phyloP scores from a whole-genome alignment of 1,139 yeast genomes.

The Suhomyces bokatorum region DNA sequence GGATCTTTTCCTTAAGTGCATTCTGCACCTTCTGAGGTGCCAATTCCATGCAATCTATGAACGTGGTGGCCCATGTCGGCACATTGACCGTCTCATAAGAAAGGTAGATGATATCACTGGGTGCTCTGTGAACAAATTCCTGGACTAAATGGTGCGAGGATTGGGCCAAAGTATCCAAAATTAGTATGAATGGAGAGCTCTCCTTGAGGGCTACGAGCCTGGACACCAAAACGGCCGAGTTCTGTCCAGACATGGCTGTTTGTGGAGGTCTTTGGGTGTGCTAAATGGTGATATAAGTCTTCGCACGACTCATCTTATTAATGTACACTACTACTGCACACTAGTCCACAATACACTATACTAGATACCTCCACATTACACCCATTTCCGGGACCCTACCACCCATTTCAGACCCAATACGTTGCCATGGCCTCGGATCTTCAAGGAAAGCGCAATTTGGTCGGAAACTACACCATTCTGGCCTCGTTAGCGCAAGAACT shows the following conservation, averaged over 20 bases:
- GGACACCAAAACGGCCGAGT: slow-evolving; percentile 57
- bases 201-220: slow-evolving; percentile 71
- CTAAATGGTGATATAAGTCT: not conserved
- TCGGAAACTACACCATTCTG: slow-evolving; percentile 38
- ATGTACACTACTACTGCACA: not conserved
- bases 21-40: slow-evolving; percentile 24
- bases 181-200: slow-evolving; percentile 66
- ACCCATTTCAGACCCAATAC: too few species aligned
- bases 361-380: too few species aligned
- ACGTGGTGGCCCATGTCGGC: slow-evolving; percentile 52
- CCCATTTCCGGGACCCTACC: too few species aligned
- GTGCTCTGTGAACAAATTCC: slow-evolving; percentile 53
- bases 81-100: slow-evolving; percentile 61
- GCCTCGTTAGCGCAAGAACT: slow-evolving; percentile 27
- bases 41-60: slow-evolving; percentile 47
- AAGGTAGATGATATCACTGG: slow-evolving; percentile 45
- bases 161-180: slow-evolving; percentile 71
- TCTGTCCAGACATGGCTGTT: slow-evolving; percentile 45
- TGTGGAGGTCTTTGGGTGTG: not conserved
- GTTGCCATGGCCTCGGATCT: slow-evolving; percentile 3
- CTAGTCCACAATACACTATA: too few species aligned
- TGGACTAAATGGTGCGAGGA: slow-evolving; percentile 55
- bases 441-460: slow-evolving; percentile 21
- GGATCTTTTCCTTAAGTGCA: slow-evolving; percentile 24
- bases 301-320: not conserved